A percentile compares a stretch with the other conserved stretches of the same genome.
These are phyloP conservation scores for Colletotrichum viniferum DNA, from an alignment of 2,329 filamentous ascomycete genomes.

Conservation along the genomic window DNA sequence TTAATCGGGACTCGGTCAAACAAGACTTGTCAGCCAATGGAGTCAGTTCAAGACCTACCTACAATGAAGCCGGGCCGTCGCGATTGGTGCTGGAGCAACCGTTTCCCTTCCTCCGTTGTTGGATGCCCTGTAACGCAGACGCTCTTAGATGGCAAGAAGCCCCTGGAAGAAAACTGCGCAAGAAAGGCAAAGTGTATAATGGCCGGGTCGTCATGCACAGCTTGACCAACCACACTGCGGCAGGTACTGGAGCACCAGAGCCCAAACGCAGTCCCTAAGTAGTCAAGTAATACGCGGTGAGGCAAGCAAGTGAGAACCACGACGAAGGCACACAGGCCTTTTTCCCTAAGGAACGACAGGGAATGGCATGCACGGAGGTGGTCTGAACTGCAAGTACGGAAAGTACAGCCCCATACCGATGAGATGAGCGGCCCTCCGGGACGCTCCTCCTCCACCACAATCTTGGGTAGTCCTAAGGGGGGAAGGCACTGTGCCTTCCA, in stretches of 20 bases:
- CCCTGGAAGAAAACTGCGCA: not conserved
- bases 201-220: not conserved
- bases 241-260: not conserved
- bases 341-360: not conserved
- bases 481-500: not conserved
- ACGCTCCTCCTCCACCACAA: not conserved
- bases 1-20: not conserved
- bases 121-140: not conserved
- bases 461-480: not conserved
- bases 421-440: not conserved
- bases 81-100: not conserved
- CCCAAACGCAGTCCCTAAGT: not conserved
- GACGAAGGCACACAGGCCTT: not conserved
- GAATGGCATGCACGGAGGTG: not conserved
- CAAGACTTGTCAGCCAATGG: not conserved
- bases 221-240: not conserved
- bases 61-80: not conserved
- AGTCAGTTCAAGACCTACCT: not conserved
- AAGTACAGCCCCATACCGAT: not conserved
- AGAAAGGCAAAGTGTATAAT: not conserved
- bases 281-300: not conserved
- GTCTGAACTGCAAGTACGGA: not conserved
- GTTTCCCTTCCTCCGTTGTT: not conserved
- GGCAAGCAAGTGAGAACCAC: not conserved
- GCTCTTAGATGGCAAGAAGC: not conserved